Conservation (phyloP, 2,329 filamentous ascomycete species). For the Ceratocystis variospora region DNA sequence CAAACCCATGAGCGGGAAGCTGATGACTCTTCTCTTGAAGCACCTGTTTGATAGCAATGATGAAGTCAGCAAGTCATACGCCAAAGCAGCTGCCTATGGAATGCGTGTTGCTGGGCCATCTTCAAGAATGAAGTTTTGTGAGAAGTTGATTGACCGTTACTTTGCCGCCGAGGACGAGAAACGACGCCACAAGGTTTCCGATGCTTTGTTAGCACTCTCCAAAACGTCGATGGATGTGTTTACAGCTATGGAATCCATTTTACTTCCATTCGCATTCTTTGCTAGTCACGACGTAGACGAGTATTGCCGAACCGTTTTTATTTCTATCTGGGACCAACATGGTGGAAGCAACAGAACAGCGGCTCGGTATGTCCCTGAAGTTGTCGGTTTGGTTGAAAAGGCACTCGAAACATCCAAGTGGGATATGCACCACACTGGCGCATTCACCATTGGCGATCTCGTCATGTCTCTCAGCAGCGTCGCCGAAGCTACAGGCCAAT, state of each 20-base stretch:
- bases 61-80: conserved; percentile 81
- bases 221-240: conserved; percentile 86
- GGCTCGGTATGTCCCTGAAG: conserved; percentile 71
- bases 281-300: conserved; percentile 74
- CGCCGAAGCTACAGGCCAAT: conserved; percentile 42
- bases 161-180: conserved; percentile 67
- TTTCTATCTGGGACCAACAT: conserved; percentile 79
- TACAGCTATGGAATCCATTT: conserved; percentile 54
- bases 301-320: conserved; percentile 64
- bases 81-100: conserved; percentile 73
- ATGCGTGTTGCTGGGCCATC: conserved; percentile 44
- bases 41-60: conserved; percentile 84
- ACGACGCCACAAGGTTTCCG: conserved; percentile 60
- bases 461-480: conserved; percentile 50
- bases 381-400: conserved; percentile 51
- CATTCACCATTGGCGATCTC: conserved; percentile 63
- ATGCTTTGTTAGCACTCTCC: conserved; percentile 69
- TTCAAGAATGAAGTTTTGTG: conserved; percentile 37
- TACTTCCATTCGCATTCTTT: conserved; percentile 79
- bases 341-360: conserved; percentile 75
- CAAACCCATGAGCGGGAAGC: conserved; percentile 57
- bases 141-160: conserved; percentile 53
- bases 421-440: conserved; percentile 79
- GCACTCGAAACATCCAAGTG: conserved; percentile 71
- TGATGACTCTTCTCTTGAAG: conserved; percentile 66